Base-by-base conservation (phyloP, 2,329 filamentous ascomycete genomes). In the Talaromyces sp. region DNA sequence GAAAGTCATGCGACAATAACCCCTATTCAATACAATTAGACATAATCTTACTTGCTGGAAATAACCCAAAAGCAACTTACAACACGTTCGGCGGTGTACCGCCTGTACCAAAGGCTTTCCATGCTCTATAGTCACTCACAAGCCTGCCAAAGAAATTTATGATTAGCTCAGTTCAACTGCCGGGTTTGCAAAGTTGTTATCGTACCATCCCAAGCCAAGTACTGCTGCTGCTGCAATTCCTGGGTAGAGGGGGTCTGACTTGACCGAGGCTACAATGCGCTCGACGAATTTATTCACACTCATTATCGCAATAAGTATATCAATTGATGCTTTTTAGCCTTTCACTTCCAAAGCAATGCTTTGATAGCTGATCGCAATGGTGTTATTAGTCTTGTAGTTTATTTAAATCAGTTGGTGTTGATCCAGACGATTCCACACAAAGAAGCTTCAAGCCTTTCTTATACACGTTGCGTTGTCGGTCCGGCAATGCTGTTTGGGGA, bases 1-100 rank as follows among this genome's bases (percentile, higher is more conserved):
- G 17, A 56, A 4, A 39, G 57, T 56, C 57, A 62, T 62, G n/a
- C 60, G 57, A 10, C 28, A 59, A 51, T 62, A 62, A 30, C 60
- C 60, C 36, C 60, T 62, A 58, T 53, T 28, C 25, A 22, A 30
- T n/a, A 17, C 17, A 28, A 32, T 10, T 22, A 36, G 3, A 33
- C 1, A 17, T 28, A 61, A 44, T 6, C 3, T 11, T 36, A 22
- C 32, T 3, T 28, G 4, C 22, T n/a, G 22, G 13, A 52, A 52
- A 15, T 17, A 27, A 3, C 13, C 19, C 17, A 10, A 9, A 28
- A 30, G 27, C 28, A 53, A 56, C 60, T 56, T 25, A 62, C 60
- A 51, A 49, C 15, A 59, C 51, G 33, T 62, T 62, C 11, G 57
- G 53, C 52, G 52, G 60, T n/a, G 57, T 55, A 2, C 60, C 60